Base-by-base conservation (phyloP, 2,329 filamentous ascomycete species). In the Penicillium polonicum region DNA sequence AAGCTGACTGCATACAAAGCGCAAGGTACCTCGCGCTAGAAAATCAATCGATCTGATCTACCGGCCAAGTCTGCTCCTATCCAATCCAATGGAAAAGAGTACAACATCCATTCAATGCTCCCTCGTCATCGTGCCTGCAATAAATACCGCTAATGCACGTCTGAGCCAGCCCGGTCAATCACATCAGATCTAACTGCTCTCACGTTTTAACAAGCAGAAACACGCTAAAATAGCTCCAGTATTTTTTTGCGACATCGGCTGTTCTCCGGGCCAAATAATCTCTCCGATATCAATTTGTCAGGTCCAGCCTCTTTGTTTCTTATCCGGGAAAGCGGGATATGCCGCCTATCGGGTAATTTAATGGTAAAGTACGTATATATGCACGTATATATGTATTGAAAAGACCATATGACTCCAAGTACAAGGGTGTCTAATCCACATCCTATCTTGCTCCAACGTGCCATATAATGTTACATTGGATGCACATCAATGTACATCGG, bases 141-240 rank as follows among this genome's bases (percentile, higher is more conserved):
- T 51, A 44, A 54, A 61, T 61, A 62, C 62, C 44, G 41, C 65
- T 67, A 66, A 66, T 67, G 65, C 64, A 65, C 41, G 57, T 45
- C 38, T 46, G 46, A 59, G 42, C 38, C 52, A 51, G 53, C 52
- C 55, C 42, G 35, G 61, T 60, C 64, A 65, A 66, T 67, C 64
- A 64, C 59, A 64, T 60, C 57, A 66, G 62, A 66, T 65, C 59
- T 58, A 61, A 54, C 58, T 48, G 56, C 55, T 55, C 55, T 55
- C 42, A 35, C 49, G 63, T 63, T 66, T 48, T 36, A 58, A 55
- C 53, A 36, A 59, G 55, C 51, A 55, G 41, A 46, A 45, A 52
- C 48, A 52, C 53, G 52, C 61, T 57, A 62, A 60, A 55, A 9
- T 53, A 52, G 52, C 38, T 42, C 39, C 23, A 25, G 41, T 51